Base-by-base conservation (phyloP, 2,329 filamentous ascomycete species). In the Calonectria pteridis region DNA sequence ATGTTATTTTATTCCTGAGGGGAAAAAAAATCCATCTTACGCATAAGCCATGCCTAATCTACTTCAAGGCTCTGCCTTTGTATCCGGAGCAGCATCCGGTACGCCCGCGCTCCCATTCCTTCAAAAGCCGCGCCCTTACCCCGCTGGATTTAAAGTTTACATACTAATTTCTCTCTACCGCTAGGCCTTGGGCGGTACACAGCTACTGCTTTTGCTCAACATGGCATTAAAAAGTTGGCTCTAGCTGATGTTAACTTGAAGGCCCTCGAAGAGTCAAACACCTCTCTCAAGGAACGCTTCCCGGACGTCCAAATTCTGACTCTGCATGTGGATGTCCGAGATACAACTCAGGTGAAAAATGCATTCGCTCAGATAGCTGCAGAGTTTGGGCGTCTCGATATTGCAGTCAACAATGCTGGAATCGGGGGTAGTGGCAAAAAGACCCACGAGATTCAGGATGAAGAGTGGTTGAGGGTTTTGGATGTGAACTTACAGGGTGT, bases 331-430 rank as follows among this genome's bases (percentile, higher is more conserved):
- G 87, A 91, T 77, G 88, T 91, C 6, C 82, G 84, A 18, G 81
- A 86, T 46, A 83, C 86, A 59, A 77, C 74, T 1, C 83, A 86
- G 23, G 85, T 91, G 9, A 84, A 86, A n/a, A 75, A 82, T 4
- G 86, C 84, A 26, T 80, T 91, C 10, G 81, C 82, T 2, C 78
- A 84, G 59, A 84, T 84, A 0, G 86, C 86, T 2, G 78, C 82
- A 18, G 79, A 83, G 62, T 91, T 91, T 78, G 89, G 89, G 11
- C 83, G 89, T 4, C 82, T 92, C 51, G 90, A 92, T 76, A 84
- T 90, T 43, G 89, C 88, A 0, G 84, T 91, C 64, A 91, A 91
- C 77, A 88, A 89, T 51, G 90, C 90, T 1, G 90, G 89, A 3
- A 85, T 91, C 31, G 82, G 82, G 9, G 88, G 88, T 0, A 77